Conservation (phyloP, 257 asterid species). For the Solanum lignicaule region DNA sequence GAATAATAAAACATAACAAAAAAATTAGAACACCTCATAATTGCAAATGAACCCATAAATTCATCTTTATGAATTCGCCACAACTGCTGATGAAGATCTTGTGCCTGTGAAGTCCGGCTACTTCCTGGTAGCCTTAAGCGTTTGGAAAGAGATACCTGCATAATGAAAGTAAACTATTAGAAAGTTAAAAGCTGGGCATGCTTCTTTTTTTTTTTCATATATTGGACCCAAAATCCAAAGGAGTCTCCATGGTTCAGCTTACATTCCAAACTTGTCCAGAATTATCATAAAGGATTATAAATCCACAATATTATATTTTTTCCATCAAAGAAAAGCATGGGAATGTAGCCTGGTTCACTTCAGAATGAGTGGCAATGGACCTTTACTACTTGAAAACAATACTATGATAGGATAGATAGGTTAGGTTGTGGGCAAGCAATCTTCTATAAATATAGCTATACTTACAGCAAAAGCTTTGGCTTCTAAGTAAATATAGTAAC, state of each 20-base stretch:
- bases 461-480: not conserved
- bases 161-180: constrained; percentile 3
- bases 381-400: not conserved
- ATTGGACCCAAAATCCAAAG: not conserved
- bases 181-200: not conserved
- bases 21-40: constrained; percentile 59
- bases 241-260: not conserved
- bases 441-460: not conserved
- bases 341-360: not conserved
- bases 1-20: not conserved
- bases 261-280: not conserved
- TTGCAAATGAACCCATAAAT: constrained; percentile 56
- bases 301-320: not conserved
- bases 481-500: not conserved
- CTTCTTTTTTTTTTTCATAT: not conserved
- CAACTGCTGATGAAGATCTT: constrained; percentile 41
- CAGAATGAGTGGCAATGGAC: not conserved
- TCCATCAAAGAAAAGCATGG: not conserved
- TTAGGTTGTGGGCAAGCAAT: not conserved
- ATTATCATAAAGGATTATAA: not conserved
- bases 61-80: constrained; percentile 97
- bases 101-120: constrained; percentile 29
- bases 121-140: constrained; percentile 69
- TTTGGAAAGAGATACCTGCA: constrained; percentile 72
- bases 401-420: not conserved